A percentile compares a stretch with the other conserved stretches of the same genome.
Evolutionary conservation across 106 monocot species (phyloP).

Genomic region (Dioscorea zingiberensis): DNA sequence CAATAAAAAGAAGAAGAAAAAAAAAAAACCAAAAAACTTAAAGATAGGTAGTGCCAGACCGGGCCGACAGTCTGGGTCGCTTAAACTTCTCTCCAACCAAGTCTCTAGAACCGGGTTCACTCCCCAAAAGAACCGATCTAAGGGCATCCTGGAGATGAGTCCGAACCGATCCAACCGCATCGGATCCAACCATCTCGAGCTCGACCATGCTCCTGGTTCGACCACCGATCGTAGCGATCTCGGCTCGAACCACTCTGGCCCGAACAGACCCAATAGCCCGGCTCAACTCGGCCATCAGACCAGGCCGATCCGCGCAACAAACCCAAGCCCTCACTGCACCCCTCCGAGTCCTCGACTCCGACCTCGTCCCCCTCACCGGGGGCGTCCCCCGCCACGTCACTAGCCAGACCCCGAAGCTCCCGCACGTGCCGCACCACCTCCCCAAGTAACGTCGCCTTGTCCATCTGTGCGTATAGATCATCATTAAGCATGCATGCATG

Average conservation of each 20-base stretch:
- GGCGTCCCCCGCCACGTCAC: slow-evolving; percentile 31
- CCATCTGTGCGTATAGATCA: slow-evolving; percentile 37
- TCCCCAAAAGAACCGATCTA: slow-evolving; percentile 30
- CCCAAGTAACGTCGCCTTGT: slow-evolving; percentile 80
- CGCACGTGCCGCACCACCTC: slow-evolving; percentile 93
- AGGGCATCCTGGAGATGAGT: slow-evolving; percentile 43
- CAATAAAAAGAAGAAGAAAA: no score
- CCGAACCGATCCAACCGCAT: slow-evolving; percentile 4
- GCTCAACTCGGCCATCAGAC: slow-evolving; percentile 56
- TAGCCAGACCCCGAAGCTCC: slow-evolving; percentile 44
- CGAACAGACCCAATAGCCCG: slow-evolving; percentile 51
- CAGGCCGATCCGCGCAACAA: slow-evolving; percentile 78
- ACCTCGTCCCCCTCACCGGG: slow-evolving; percentile 69
- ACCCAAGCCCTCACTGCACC: slow-evolving; percentile 41
- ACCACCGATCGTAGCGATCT: slow-evolving; percentile 75
- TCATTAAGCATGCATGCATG: not conserved
- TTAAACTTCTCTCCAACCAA: slow-evolving; percentile 18
- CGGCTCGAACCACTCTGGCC: slow-evolving; percentile 55
- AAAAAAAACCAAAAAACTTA: no score
- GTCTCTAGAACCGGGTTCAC: slow-evolving; percentile 24
- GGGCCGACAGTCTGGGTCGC: slow-evolving; percentile 9
- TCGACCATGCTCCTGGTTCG: slow-evolving; percentile 61
- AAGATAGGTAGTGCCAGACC: no score
- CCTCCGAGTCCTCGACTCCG: slow-evolving; percentile 24
- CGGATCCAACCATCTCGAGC: slow-evolving; percentile 26